phyloP scores from a whole-genome alignment of 345 rosid species.

The Cardiospermum halicacabum region DNA sequence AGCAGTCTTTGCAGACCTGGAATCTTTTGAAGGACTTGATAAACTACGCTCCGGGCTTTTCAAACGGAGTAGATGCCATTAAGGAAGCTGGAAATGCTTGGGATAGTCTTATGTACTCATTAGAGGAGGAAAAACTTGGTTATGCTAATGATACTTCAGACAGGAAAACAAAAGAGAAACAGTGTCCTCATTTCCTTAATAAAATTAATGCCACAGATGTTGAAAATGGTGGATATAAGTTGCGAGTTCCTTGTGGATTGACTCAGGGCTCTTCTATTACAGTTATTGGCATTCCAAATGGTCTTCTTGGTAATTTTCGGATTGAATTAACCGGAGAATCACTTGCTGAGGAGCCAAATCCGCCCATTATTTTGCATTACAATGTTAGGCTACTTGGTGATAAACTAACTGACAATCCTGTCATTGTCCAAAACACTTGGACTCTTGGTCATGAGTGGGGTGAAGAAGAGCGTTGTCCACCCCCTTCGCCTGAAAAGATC shows the following conservation, averaged over 20 bases:
- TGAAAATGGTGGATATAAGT: constrained; percentile 38
- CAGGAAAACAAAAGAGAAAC: constrained; percentile 48
- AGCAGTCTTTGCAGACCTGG: constrained; percentile 71
- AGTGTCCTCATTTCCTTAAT: constrained; percentile 85
- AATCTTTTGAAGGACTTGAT: constrained; percentile 51
- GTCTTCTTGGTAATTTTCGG: constrained; percentile 82
- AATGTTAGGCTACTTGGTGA: constrained; percentile 96
- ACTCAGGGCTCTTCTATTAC: constrained; percentile 96
- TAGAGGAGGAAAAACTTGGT: constrained; percentile 57
- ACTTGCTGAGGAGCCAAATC: constrained; percentile 99
- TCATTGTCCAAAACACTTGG: constrained; percentile 98
- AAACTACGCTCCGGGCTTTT: constrained; percentile 58
- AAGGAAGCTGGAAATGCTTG: constrained; percentile 91
- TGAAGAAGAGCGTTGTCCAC: constrained; percentile 93
- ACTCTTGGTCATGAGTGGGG: constrained; percentile 94
- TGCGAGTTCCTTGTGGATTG: constrained; percentile 83
- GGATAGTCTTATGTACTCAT: constrained; percentile 66
- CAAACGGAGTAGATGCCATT: constrained; percentile 78
- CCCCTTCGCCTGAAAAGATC: constrained; percentile 61
- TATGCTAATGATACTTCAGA: constrained; percentile 43
- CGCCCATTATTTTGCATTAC: constrained; percentile 88
- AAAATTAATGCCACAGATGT: constrained; percentile 70
- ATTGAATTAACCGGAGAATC: constrained; percentile 90
- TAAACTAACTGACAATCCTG: constrained; percentile 92
- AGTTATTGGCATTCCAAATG: constrained; percentile 79